Evolutionary conservation across 176 grass and related monocot species (phyloP), one percentile per base, ranked within the genome.

Genomic region (Aegilops speltoides): DNA sequence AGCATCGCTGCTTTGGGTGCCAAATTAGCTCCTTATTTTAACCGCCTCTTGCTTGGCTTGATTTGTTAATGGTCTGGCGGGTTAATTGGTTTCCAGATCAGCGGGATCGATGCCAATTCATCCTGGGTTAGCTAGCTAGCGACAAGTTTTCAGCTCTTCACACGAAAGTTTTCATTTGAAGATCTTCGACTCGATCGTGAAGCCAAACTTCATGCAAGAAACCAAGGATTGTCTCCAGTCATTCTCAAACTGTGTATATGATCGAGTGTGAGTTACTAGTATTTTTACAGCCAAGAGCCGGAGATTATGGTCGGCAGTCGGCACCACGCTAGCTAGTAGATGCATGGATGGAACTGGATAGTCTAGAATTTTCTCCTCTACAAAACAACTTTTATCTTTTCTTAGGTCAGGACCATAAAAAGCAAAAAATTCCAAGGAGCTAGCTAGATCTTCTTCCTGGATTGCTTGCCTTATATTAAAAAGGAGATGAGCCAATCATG

Each of bases 401-500:
- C 34, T 85, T 37, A 48, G 73, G 79, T 77, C 68, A 56, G 48
- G 77, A 43, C 50, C 72, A 66, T 62, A 45, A 61, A 84, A 80
- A 87, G 85, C 20, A 19, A 68, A 73, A 91, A 68, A 82, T 24
- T 67, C 81, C 22, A 75, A 84, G 48, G 66, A 80, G 46, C 61
- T 80, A 91, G 80, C 48, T 80, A 91, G 85, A 90, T 79, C 78
- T 87, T 25, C 80, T 67, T 46, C 40, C 84, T 75, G 57, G 67
- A 84, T 90, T 64, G 60, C 66, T 87, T 90, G 79, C 80, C 74
- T 79, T 66, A 34, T 83, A 83, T 83, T 82, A 31, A 90, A 83
- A 90, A 79, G 24, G 79, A 34, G 79, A 79, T 73, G 78, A 37
- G 69, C 73, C 59, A 90, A 90, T 87, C 59, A 90, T 82, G 73